These are phyloP conservation scores for Ceratobasidium theobromae DNA, from an alignment of 1,284 basidiomycete genomes.

Conservation along the genomic window DNA sequence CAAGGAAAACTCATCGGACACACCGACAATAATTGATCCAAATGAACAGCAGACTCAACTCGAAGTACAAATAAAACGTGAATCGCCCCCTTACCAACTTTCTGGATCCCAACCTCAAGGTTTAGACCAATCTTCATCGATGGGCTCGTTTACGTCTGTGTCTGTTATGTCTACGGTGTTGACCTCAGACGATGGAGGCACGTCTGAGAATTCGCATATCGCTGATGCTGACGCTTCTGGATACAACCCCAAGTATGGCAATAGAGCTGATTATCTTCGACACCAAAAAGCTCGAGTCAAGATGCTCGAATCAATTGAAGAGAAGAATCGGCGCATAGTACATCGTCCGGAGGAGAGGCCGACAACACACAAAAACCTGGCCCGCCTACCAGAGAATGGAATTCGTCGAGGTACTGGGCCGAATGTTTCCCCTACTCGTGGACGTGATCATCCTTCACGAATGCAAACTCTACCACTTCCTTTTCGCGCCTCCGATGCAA, in stretches of 20 bases:
- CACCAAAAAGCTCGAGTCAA: conserved; percentile 24
- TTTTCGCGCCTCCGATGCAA: not conserved
- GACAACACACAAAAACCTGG: not conserved
- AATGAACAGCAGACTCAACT: not conserved
- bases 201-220: not conserved
- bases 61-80: not conserved
- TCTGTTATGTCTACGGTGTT: not conserved
- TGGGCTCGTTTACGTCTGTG: conserved; percentile 4
- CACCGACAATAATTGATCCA: conserved; percentile 13
- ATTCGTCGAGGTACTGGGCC: not conserved
- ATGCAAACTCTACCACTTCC: conserved; percentile 2
- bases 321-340: conserved; percentile 2
- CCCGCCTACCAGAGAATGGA: not conserved
- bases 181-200: conserved; percentile 1
- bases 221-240: conserved; percentile 12
- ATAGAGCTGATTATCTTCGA: conserved; percentile 22
- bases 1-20: conserved; percentile 3
- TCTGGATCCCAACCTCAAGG: conserved; percentile 10
- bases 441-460: conserved; percentile 8
- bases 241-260: conserved; percentile 29
- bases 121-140: conserved; percentile 17
- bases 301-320: conserved; percentile 20
- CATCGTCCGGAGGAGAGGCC: conserved; percentile 6
- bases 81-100: conserved; percentile 12
- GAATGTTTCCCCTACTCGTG: not conserved